phyloP scores from a whole-genome alignment of 768 basidiomycete genomes.

The Wakefieldia striispora region DNA sequence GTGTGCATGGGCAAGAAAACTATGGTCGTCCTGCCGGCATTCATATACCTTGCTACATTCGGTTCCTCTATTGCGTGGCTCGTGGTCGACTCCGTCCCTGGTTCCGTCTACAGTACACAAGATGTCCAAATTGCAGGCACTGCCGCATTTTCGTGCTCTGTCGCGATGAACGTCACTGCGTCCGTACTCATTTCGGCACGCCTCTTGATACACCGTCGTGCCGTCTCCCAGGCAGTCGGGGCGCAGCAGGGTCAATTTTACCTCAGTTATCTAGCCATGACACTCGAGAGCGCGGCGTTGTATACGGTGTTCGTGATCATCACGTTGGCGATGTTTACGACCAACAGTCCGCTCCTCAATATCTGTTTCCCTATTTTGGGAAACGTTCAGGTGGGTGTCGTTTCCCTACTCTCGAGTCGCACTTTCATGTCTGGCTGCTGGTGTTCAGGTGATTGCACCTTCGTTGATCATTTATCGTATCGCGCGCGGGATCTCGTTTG shows the following conservation, averaged over 20 bases:
- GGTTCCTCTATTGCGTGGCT: slow-evolving; percentile 17
- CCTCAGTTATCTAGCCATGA: slow-evolving; percentile 23
- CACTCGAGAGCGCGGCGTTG: slow-evolving; percentile 22
- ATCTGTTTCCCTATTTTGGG: slow-evolving; percentile 23
- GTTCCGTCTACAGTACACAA: slow-evolving; percentile 14
- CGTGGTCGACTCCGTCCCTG: slow-evolving; percentile 9
- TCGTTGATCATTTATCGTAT: slow-evolving; percentile 23
- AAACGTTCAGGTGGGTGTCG: slow-evolving; percentile 12
- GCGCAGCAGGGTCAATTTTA: slow-evolving; percentile 16
- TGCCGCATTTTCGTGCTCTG: slow-evolving; percentile 15
- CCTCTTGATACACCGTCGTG: slow-evolving; percentile 17
- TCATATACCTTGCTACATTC: slow-evolving; percentile 17
- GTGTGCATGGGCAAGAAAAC: slow-evolving; percentile 12
- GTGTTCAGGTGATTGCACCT: slow-evolving; percentile 9
- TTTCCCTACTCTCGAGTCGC: too few relatives aligned
- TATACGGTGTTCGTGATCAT: slow-evolving; percentile 13
- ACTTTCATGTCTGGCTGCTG: too few relatives aligned
- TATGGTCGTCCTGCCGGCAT: background rate
- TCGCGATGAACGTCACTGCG: slow-evolving; percentile 11
- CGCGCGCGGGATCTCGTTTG: slow-evolving; percentile 17
- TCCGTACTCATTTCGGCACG: slow-evolving; percentile 18
- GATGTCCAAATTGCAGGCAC: slow-evolving; percentile 15
- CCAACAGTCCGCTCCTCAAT: slow-evolving; percentile 23
- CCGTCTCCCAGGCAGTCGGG: slow-evolving; percentile 8
- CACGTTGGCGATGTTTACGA: slow-evolving; percentile 10